phyloP scores from a whole-genome alignment of 306 rosid species.

The Casuarina glauca region DNA sequence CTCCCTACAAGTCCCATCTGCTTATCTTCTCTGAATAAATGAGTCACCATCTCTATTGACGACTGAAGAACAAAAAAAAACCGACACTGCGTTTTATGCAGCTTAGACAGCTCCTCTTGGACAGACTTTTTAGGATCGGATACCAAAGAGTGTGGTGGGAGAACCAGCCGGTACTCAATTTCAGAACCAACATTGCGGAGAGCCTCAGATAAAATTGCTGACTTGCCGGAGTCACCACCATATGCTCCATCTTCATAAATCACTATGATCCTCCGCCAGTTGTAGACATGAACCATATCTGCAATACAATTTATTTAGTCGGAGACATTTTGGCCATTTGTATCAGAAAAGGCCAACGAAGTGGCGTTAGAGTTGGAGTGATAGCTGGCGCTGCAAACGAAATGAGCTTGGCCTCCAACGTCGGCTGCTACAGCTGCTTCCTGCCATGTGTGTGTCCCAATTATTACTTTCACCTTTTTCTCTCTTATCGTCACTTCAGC shows the following conservation, averaged over 20 bases:
- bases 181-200: slow-evolving; percentile 42
- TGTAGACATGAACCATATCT: slow-evolving; percentile 30
- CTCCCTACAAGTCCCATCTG: slow-evolving; percentile 42
- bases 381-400: slow-evolving; percentile 49
- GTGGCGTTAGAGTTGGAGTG: slow-evolving; percentile 27
- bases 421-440: slow-evolving; percentile 63
- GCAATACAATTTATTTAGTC: slow-evolving; percentile 54
- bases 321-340: slow-evolving; percentile 37
- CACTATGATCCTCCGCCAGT: slow-evolving; percentile 42
- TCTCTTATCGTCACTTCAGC: slow-evolving; percentile 43
- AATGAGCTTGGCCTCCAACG: slow-evolving; percentile 37
- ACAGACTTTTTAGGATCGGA: slow-evolving; percentile 52
- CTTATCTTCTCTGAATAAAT: slow-evolving; percentile 56
- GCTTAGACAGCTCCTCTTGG: slow-evolving; percentile 42
- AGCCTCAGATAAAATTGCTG: slow-evolving; percentile 53
- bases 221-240: slow-evolving; percentile 43
- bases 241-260: slow-evolving; percentile 48
- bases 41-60: slow-evolving; percentile 46
- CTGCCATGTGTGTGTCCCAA: slow-evolving; percentile 58
- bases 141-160: slow-evolving; percentile 44
- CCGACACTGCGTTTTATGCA: slow-evolving; percentile 42
- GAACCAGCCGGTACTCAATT: slow-evolving; percentile 51
- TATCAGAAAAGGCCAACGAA: slow-evolving; percentile 60
- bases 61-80: slow-evolving; percentile 57
- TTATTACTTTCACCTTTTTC: slow-evolving; percentile 36